phyloP scores from a whole-genome alignment of 2,329 filamentous ascomycete species.

The Colletotrichum tamarilloi region DNA sequence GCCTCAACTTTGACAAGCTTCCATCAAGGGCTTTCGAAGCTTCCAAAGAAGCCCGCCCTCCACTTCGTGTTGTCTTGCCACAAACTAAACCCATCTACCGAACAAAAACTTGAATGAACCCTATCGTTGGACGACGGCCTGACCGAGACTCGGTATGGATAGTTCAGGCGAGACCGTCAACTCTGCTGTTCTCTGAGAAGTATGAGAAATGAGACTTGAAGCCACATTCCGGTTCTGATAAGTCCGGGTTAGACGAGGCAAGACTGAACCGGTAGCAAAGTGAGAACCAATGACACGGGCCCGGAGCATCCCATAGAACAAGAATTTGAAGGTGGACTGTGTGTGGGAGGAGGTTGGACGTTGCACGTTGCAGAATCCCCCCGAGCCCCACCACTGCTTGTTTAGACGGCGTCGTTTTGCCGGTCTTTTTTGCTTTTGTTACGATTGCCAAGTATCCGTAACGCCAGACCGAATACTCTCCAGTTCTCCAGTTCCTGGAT shows the following conservation, averaged over 20 bases:
- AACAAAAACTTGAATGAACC: neutral
- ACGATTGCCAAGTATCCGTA: neutral
- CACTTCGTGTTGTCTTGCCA: constrained; percentile 11
- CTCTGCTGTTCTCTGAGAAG: neutral
- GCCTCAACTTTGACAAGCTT: constrained; percentile 12
- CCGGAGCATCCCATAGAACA: too few species aligned
- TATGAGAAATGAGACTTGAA: neutral
- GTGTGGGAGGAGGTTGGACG: too few species aligned
- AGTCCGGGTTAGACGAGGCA: neutral
- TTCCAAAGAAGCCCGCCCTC: neutral
- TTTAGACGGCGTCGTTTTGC: neutral
- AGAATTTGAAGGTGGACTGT: too few species aligned
- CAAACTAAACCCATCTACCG: constrained; percentile 10
- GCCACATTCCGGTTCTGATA: neutral
- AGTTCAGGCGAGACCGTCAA: constrained; percentile 4
- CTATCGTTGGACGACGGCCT: constrained; percentile 11
- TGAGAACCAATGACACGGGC: too few species aligned
- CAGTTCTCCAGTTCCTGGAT: neutral
- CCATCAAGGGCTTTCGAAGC: constrained; percentile 10
- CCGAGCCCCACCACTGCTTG: neutral
- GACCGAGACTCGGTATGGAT: neutral
- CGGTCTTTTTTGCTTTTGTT: neutral
- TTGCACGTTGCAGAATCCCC: too few species aligned
- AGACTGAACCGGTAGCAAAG: too few species aligned
- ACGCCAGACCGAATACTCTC: neutral